Evolutionary conservation across 148 eudicot species (phyloP).

Genomic region (Dianthus caryophyllus): DNA sequence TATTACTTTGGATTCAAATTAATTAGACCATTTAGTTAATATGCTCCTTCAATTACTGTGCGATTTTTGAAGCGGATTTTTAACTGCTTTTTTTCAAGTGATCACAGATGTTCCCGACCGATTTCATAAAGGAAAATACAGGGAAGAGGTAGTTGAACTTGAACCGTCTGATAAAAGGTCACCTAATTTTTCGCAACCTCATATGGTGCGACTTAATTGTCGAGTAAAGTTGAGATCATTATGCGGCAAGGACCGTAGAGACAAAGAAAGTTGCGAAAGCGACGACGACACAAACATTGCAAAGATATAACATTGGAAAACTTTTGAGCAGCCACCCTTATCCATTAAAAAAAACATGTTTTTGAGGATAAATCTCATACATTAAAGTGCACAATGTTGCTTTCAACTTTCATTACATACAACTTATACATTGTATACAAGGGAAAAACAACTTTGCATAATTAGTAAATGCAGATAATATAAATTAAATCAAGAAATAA

Average conservation of each 20-base stretch:
- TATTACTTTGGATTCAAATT: not conserved
- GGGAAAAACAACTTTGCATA: not conserved
- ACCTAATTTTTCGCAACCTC: not conserved
- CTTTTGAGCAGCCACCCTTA: slow-evolving; percentile 11
- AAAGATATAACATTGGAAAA: not conserved
- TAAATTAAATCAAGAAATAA: slow-evolving; percentile 7
- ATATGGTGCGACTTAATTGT: not conserved
- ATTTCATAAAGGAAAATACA: too few relatives aligned
- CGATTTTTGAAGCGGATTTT: too few relatives aligned
- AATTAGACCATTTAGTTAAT: not conserved
- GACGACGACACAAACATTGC: slow-evolving; percentile 3
- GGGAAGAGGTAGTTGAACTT: too few relatives aligned
- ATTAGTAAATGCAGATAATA: not conserved
- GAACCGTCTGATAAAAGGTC: too few relatives aligned
- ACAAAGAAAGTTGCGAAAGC: slow-evolving; percentile 18
- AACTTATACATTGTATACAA: not conserved
- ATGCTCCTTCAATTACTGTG: too few relatives aligned
- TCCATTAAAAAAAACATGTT: slow-evolving; percentile 7
- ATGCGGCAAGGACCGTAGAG: not conserved
- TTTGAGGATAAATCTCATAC: not conserved
- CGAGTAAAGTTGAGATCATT: not conserved
- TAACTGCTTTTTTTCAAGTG: too few relatives aligned
- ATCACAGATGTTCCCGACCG: too few relatives aligned
- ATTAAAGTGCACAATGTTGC: slow-evolving; percentile 17
- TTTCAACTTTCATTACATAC: not conserved